Conservation (phyloP, 2,329 filamentous ascomycete species). For the Penicillium italicum region DNA sequence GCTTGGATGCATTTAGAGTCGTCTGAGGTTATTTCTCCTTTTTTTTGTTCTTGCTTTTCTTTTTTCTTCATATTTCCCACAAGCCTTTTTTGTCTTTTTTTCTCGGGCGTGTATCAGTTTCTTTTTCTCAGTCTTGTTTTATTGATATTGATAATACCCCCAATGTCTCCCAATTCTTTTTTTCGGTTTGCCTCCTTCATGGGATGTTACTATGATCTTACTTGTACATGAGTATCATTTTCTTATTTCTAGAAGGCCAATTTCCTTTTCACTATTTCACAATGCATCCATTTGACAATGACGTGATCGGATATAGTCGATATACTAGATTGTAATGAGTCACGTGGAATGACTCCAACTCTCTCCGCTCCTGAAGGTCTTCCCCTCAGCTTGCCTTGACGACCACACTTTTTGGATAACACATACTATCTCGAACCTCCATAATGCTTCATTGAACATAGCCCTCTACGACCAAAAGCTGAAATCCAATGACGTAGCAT, state of each 20-base stretch:
- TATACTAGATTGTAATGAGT: not conserved
- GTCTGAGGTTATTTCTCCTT: not conserved
- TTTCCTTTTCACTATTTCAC: not conserved
- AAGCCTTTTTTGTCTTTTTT: slow-evolving; percentile 10
- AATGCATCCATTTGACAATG: not conserved
- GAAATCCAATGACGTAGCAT: slow-evolving; percentile 22
- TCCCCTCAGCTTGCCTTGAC: not conserved
- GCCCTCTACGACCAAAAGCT: not conserved
- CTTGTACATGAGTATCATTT: slow-evolving; percentile 4
- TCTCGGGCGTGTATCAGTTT: slow-evolving; percentile 10
- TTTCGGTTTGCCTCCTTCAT: slow-evolving; percentile 7
- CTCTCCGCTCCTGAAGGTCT: not conserved
- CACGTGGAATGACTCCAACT: slow-evolving; percentile 11
- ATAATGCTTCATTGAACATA: not conserved
- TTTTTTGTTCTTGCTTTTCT: slow-evolving; percentile 2
- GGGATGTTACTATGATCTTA: not conserved
- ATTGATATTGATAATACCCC: slow-evolving; percentile 37
- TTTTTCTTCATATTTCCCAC: slow-evolving; percentile 1
- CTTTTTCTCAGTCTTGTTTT: slow-evolving; percentile 33
- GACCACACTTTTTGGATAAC: not conserved
- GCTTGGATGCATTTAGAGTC: slow-evolving; percentile 24
- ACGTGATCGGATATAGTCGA: not conserved
- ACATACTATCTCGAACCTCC: not conserved
- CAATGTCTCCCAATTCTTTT: slow-evolving; percentile 21
- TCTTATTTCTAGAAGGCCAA: not conserved